Evolutionary conservation across 768 basidiomycete genomes (phyloP), one percentile per base, ranked within the genome.

Genomic region (Tulasnella sp.): DNA sequence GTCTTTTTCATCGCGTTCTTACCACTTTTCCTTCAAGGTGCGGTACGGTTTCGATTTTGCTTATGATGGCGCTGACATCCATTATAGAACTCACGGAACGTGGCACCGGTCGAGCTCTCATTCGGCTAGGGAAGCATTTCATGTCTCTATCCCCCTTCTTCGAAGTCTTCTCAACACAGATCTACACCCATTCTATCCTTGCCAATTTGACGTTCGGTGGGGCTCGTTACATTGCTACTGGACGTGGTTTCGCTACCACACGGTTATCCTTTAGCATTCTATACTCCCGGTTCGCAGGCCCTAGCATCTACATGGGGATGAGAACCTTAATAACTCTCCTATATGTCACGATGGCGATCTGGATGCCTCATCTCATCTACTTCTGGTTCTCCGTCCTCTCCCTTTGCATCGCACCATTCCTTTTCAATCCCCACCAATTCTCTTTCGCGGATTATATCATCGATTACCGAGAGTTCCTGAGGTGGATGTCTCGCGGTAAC

Each of bases 391-490:
- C 94, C 40, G 89, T 93, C 61, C 74, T 92, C 31, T 81, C 92
- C 14, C 78, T 99, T 7, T 97, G 92, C 65, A 72, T 97, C 62
- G 84, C 94, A 29, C 96, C 96, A 6, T 99, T 99, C 84, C 69
- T 97, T 65, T 99, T 98, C 80, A 99, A 98, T 68, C 96, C 96
- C n/a, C 96, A 99, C 69, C 96, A 98, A 70, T 99, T 99, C 73
- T 87, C 88, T 17, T 85, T 92, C 69, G 81, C 91, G 36, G 96
- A 99, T 70, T 99, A 93, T 70, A 79, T 98, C 69, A 87, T 98
- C 67, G 96, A 99, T 71, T 91, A 91, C 65, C 76, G 94, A 64
- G 94, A 98, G 73, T 98, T 92, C 73, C 73, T 99, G 62, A 80
- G 96, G 61, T 99, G 96, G 96, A 98, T 99, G 93, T 93, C 84